Evolutionary conservation across 495 filamentous ascomycete species (phyloP).

Genomic region (Oidiodendron maius): DNA sequence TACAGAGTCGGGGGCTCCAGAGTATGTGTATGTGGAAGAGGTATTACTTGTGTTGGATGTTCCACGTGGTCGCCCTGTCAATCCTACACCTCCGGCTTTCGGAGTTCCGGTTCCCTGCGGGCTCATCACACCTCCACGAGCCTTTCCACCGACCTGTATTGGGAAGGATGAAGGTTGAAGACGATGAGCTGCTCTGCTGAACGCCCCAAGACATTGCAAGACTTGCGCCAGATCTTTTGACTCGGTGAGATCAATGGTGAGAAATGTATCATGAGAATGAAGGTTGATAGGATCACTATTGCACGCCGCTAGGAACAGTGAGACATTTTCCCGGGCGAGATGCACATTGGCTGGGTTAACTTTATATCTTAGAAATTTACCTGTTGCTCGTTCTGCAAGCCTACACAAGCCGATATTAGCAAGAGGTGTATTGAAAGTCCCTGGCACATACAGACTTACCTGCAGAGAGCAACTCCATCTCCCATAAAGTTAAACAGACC

Average conservation of each 20-base stretch:
- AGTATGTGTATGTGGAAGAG: conserved; percentile 50
- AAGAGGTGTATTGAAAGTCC: conserved; percentile 58
- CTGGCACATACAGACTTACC: conserved; percentile 43
- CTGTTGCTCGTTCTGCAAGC: conserved; percentile 5
- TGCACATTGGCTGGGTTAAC: conserved; percentile 90
- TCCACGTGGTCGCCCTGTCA: conserved; percentile 47
- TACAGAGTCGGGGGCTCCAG: conserved; percentile 32
- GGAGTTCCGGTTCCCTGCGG: conserved; percentile 57
- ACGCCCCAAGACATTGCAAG: conserved; percentile 84
- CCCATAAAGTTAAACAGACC: conserved; percentile 84
- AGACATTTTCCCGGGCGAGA: conserved; percentile 99
- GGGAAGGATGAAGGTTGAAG: conserved; percentile 69
- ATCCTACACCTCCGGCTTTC: conserved; percentile 31
- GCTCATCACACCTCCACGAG: conserved; percentile 55
- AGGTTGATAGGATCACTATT: conserved; percentile 78
- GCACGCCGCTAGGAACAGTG: conserved; percentile 86
- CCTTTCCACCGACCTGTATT: conserved; percentile 62
- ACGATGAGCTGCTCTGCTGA: conserved; percentile 80
- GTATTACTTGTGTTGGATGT: conserved; percentile 63
- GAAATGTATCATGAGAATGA: conserved; percentile 89
- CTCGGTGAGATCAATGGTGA: conserved; percentile 97
- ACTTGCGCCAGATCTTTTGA: conserved; percentile 96
- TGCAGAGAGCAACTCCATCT: conserved; percentile 89
- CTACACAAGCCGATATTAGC: conserved; percentile 70
- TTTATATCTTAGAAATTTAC: conserved; percentile 17